Evolutionary conservation across 495 filamentous ascomycete species (phyloP).

Genomic region (Tuber microsphaerosporum): DNA sequence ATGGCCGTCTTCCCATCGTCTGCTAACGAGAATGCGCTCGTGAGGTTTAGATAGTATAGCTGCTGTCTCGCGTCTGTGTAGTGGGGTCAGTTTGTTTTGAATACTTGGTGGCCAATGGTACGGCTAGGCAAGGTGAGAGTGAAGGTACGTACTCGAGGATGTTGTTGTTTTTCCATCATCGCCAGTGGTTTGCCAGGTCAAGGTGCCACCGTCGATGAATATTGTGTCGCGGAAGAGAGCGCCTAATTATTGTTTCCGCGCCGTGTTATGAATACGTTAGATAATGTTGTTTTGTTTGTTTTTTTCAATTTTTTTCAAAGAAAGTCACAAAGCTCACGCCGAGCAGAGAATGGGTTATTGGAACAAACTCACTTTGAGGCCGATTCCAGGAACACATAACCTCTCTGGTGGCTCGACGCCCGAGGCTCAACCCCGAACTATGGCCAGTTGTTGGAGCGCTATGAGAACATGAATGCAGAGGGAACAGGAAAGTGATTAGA

Average conservation of each 20-base stretch:
- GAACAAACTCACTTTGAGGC: slow-evolving; percentile 27
- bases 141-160: slow-evolving; percentile 7
- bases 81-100: slow-evolving; percentile 8
- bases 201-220: slow-evolving; percentile 59
- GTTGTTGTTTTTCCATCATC: slow-evolving; percentile 8
- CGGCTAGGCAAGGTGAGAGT: slow-evolving; percentile 6
- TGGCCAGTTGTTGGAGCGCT: slow-evolving; percentile 9
- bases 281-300: neutral
- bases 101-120: neutral
- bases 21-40: slow-evolving; percentile 50
- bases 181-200: slow-evolving; percentile 7
- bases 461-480: slow-evolving; percentile 16
- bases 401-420: slow-evolving; percentile 5
- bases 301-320: neutral
- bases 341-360: neutral
- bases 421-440: slow-evolving; percentile 4
- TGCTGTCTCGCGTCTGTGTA: slow-evolving; percentile 47
- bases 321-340: neutral
- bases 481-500: slow-evolving; percentile 16
- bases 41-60: slow-evolving; percentile 55
- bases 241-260: slow-evolving; percentile 43
- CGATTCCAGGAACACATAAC: slow-evolving; percentile 25
- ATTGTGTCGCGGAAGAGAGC: slow-evolving; percentile 59
- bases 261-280: neutral
- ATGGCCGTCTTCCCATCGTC: slow-evolving; percentile 48